Evolutionary conservation across 1,284 basidiomycete genomes (phyloP), one percentile per base, ranked within the genome.

Genomic region (Dichomitus squalens): DNA sequence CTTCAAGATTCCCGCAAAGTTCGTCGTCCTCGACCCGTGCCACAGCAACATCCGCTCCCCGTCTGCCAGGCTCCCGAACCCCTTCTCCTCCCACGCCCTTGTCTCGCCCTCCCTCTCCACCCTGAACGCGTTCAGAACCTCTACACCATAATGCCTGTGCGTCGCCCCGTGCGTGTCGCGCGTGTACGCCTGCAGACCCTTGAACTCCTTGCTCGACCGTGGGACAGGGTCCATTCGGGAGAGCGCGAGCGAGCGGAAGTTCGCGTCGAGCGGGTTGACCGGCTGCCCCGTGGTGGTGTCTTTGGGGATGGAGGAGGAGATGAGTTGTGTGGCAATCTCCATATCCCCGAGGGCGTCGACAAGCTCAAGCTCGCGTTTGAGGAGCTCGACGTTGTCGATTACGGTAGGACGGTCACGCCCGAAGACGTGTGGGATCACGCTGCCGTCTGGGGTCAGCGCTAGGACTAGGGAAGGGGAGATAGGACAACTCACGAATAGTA

Each of bases 271-370:
- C 20, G 81, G 81, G 68, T 87, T 85, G 54, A 86, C 60, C 11
- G 78, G 75, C 36, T 76, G 73, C 20, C 83, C 83, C 9, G 31
- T 9, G 18, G 9, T 70, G 14, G 55, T 74, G 57, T 82, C 80
- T 7, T 67, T 70, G 16, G 72, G 68, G 4, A 74, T 64, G 16
- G 71, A 73, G 7, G 76, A 69, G 14, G 78, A 70, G 53, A 87
- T 82, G 49, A 88, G 77, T 65, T 84, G 82, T 34, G 81, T 80
- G 14, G 85, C 82, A 53, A 86, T 74, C 76, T 86, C 82, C 82
- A 86, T 85, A 66, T 87, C 84, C 35, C 83, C 84, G 20, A 88
- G 78, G 6, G 84, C 82, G 60, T 87, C 85, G 18, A 88, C 83
- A 16, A 87, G 78, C 21, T 86, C 84, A 21, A 88, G 76, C 75